phyloP scores from a whole-genome alignment of 306 rosid species.

The Begonia peltatifolia region DNA sequence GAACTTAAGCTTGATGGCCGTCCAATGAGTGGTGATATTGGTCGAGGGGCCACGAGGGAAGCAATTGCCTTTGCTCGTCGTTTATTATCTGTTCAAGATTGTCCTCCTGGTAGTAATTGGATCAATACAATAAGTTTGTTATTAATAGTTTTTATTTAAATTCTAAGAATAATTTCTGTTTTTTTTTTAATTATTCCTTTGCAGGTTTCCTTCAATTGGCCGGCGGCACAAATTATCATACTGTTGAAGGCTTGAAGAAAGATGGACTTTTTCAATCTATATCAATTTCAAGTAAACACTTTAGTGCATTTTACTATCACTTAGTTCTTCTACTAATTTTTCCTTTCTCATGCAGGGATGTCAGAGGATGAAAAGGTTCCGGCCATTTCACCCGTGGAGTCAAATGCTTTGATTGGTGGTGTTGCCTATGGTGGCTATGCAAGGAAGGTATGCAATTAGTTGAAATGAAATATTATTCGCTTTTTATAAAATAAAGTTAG shows the following conservation, averaged over 20 bases:
- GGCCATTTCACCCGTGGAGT: slow-evolving; percentile 14
- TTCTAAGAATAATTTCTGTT: not conserved
- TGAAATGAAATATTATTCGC: too few species aligned
- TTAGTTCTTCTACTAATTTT: slow-evolving; percentile 1
- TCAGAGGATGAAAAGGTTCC: slow-evolving; percentile 16
- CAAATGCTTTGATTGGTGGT: slow-evolving; percentile 42
- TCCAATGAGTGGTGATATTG: slow-evolving; percentile 95
- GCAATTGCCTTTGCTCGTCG: slow-evolving; percentile 62
- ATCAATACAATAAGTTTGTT: not conserved
- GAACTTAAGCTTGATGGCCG: slow-evolving; percentile 78
- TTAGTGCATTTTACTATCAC: not conserved
- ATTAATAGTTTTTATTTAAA: not conserved
- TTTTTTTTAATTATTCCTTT: not conserved
- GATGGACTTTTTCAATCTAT: slow-evolving; percentile 43
- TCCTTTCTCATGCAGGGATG: slow-evolving; percentile 15
- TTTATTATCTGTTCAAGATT: slow-evolving; percentile 37
- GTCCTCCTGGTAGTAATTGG: slow-evolving; percentile 55
- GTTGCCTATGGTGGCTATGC: slow-evolving; percentile 94
- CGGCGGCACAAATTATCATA: slow-evolving; percentile 90
- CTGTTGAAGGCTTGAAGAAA: slow-evolving; percentile 61
- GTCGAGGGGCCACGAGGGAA: slow-evolving; percentile 82
- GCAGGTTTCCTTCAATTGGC: slow-evolving; percentile 90
- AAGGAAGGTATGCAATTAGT: slow-evolving; percentile 39
- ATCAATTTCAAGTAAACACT: slow-evolving; percentile 19
- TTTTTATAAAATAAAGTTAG: too few species aligned